phyloP scores from a whole-genome alignment of 768 basidiomycete genomes.

The Lactarius psammicola region DNA sequence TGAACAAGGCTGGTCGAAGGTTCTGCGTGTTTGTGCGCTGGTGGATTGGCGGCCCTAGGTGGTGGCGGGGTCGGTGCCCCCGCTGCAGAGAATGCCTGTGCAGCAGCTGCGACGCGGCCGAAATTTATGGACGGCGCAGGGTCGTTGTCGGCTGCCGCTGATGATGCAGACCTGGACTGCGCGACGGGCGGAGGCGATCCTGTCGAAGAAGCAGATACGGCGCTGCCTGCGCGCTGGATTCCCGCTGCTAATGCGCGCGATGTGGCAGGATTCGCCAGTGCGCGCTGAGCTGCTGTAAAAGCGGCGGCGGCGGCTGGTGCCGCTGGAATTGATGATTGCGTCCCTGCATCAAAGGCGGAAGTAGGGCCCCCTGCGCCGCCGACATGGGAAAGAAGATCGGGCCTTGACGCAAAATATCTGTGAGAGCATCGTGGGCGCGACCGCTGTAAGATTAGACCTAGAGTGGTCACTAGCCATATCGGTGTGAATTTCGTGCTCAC shows the following conservation, averaged over 20 bases:
- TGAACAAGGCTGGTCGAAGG: background rate
- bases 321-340: background rate
- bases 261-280: conserved; percentile 28
- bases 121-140: background rate
- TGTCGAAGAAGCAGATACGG: background rate
- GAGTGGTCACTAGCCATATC: background rate
- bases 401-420: conserved; percentile 28
- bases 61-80: background rate
- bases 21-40: background rate
- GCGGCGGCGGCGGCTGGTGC: conserved; percentile 12
- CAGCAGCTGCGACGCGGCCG: conserved; percentile 19
- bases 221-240: conserved; percentile 6
- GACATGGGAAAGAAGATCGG: conserved; percentile 26
- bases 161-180: background rate
- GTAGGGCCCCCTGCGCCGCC: background rate
- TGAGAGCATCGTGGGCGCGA: background rate
- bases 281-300: conserved; percentile 32
- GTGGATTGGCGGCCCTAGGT: background rate
- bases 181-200: background rate
- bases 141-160: background rate
- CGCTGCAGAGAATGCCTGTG: conserved; percentile 15
- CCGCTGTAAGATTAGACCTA: background rate
- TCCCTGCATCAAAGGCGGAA: background rate
- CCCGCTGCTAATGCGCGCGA: conserved; percentile 14
- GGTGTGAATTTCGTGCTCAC: conserved; percentile 40